Evolutionary conservation across 2,329 filamentous ascomycete genomes (phyloP).

Genomic region (Pyrenophora tritici-repentis): DNA sequence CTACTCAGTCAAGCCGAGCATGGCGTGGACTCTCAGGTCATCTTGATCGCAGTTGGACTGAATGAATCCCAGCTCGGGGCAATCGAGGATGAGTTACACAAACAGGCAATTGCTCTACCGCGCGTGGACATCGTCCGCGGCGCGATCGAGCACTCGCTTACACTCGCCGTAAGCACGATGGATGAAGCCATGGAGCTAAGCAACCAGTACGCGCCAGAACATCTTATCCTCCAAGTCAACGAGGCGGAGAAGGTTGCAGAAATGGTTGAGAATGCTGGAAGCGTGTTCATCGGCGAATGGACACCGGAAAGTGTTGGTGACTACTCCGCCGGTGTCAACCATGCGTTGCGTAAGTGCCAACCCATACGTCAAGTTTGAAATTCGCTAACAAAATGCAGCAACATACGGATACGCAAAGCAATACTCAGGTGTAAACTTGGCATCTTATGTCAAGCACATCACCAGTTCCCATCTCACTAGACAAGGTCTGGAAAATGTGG

Average conservation of each 20-base stretch:
- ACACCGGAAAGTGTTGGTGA: conserved; percentile 97
- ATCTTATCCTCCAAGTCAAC: conserved; percentile 87
- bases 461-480: conserved; percentile 89
- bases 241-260: conserved; percentile 76
- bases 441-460: conserved; percentile 96
- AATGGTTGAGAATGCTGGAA: conserved; percentile 88
- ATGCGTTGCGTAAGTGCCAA: conserved; percentile 81
- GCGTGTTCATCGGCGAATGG: conserved; percentile 94
- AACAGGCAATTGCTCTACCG: conserved; percentile 83
- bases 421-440: conserved; percentile 96
- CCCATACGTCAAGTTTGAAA: too few relatives aligned
- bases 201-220: conserved; percentile 95
- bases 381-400: conserved; percentile 57
- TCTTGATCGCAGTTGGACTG: conserved; percentile 84
- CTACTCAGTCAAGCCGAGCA: conserved; percentile 95
- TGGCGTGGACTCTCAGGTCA: conserved; percentile 92
- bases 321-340: conserved; percentile 97
- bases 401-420: conserved; percentile 98
- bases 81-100: conserved; percentile 90
- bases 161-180: conserved; percentile 75
- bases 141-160: conserved; percentile 88
- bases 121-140: conserved; percentile 91
- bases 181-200: conserved; percentile 78
- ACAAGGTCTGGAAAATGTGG: conserved; percentile 83
- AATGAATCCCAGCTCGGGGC: conserved; percentile 72